These are phyloP conservation scores for Dactylellina drechsleri DNA, from an alignment of 2,329 filamentous ascomycete genomes.

Conservation along the genomic window DNA sequence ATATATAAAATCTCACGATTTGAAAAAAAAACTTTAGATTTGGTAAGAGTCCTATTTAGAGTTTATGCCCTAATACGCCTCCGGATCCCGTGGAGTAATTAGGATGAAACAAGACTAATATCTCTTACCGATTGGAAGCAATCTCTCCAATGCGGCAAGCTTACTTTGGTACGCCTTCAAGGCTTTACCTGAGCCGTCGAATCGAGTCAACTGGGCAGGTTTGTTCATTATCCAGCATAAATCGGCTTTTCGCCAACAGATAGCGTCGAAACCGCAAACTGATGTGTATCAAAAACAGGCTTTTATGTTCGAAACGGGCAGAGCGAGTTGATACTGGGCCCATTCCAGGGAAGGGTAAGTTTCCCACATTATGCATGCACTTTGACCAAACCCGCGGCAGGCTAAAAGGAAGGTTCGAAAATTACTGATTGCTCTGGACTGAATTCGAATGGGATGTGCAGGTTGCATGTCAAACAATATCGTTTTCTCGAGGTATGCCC, in stretches of 20 bases:
- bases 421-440: neutral
- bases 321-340: conserved; percentile 75
- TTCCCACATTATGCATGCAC: neutral
- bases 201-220: conserved; percentile 80
- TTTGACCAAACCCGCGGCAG: neutral
- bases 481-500: conserved; percentile 63
- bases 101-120: conserved; percentile 4
- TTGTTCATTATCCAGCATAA: conserved; percentile 52
- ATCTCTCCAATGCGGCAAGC: conserved; percentile 78
- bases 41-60: conserved; percentile 19
- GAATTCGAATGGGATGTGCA: conserved; percentile 7
- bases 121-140: conserved; percentile 66
- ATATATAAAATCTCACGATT: neutral
- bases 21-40: neutral
- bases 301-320: conserved; percentile 76
- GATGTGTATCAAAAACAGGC: conserved; percentile 63
- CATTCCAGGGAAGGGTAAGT: conserved; percentile 78
- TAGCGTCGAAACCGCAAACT: conserved; percentile 17
- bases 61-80: no score
- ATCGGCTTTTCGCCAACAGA: conserved; percentile 7
- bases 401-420: conserved; percentile 2
- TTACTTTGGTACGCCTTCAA: conserved; percentile 83
- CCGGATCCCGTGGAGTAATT: neutral
- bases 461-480: conserved; percentile 79
- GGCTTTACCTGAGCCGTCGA: conserved; percentile 73